phyloP scores from a whole-genome alignment of 2,329 filamentous ascomycete species.

The Pseudocercospora fuligena region DNA sequence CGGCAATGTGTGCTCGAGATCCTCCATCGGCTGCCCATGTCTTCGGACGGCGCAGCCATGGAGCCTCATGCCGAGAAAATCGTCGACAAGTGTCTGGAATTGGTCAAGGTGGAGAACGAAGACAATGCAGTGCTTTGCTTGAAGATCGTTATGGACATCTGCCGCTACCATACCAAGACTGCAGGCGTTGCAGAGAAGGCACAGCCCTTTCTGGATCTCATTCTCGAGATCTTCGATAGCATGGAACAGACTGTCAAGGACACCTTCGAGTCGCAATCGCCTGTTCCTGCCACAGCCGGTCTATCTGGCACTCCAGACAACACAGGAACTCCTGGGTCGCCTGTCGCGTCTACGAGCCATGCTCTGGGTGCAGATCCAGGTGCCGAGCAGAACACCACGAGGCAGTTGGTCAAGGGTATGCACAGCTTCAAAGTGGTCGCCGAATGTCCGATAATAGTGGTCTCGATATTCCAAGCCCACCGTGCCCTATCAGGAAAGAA shows the following conservation, averaged over 20 bases:
- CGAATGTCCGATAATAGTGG: constrained; percentile 97
- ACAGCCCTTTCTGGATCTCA: constrained; percentile 86
- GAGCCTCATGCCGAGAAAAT: constrained; percentile 88
- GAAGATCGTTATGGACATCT: constrained; percentile 96
- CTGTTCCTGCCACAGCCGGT: constrained; percentile 60
- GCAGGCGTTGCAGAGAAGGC: constrained; percentile 74
- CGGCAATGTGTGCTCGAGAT: constrained; percentile 95
- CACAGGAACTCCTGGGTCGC: constrained; percentile 76
- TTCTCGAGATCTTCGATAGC: constrained; percentile 93
- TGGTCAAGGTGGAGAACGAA: constrained; percentile 93
- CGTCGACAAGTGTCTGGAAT: constrained; percentile 84
- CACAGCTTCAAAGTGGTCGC: constrained; percentile 98
- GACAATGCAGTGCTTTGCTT: constrained; percentile 98
- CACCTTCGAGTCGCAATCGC: constrained; percentile 75
- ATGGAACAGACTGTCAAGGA: constrained; percentile 95
- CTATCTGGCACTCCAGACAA: constrained; percentile 68
- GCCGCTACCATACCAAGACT: constrained; percentile 83
- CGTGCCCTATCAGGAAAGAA: constrained; percentile 78
- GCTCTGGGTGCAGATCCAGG: constrained; percentile 67
- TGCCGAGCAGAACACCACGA: constrained; percentile 73
- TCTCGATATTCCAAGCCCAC: constrained; percentile 96
- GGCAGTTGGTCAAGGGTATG: constrained; percentile 88
- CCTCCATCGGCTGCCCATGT: constrained; percentile 81
- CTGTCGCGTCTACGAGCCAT: constrained; percentile 70
- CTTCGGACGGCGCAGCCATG: constrained; percentile 68